A percentile compares a stretch with the other conserved stretches of the same genome.
Evolutionary conservation across 2,329 filamentous ascomycete species (phyloP).

Genomic region (Exophiala aquamarina): DNA sequence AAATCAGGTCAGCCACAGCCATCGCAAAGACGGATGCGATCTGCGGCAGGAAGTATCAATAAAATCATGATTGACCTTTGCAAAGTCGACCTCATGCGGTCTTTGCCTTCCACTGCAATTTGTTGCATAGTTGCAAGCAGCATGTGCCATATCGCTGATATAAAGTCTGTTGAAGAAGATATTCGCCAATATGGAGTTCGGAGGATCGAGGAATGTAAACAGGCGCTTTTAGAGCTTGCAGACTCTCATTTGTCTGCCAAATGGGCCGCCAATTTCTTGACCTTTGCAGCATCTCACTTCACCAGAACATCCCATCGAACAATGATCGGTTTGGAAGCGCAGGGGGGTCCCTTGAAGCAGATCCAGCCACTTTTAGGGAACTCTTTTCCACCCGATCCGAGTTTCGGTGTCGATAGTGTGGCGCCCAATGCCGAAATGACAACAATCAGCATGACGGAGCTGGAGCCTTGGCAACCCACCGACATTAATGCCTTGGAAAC

Average conservation of each 20-base stretch:
- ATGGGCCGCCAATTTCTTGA: conserved; percentile 31
- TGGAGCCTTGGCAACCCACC: too few relatives aligned
- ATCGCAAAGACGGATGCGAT: conserved; percentile 56
- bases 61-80: conserved; percentile 76
- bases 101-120: conserved; percentile 81
- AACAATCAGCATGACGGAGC: too few relatives aligned
- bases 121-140: conserved; percentile 36
- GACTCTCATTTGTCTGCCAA: conserved; percentile 7
- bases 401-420: too few relatives aligned
- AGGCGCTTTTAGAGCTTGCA: conserved; percentile 32
- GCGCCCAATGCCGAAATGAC: too few relatives aligned
- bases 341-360: too few relatives aligned
- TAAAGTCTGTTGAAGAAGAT: conserved; percentile 29
- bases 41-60: conserved; percentile 80
- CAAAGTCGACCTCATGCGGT: conserved; percentile 69
- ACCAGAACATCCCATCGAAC: too few relatives aligned
- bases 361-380: too few relatives aligned
- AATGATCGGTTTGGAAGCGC: too few relatives aligned
- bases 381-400: too few relatives aligned
- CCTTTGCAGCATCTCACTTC: conserved; percentile 27
- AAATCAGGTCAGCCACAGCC: too few relatives aligned
- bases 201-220: conserved; percentile 2
- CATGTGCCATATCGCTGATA: conserved; percentile 29
- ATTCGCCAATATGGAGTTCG: conserved; percentile 1
- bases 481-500: too few relatives aligned